Conservation (phyloP, 345 rosid species). For the Acer yangbiense region DNA sequence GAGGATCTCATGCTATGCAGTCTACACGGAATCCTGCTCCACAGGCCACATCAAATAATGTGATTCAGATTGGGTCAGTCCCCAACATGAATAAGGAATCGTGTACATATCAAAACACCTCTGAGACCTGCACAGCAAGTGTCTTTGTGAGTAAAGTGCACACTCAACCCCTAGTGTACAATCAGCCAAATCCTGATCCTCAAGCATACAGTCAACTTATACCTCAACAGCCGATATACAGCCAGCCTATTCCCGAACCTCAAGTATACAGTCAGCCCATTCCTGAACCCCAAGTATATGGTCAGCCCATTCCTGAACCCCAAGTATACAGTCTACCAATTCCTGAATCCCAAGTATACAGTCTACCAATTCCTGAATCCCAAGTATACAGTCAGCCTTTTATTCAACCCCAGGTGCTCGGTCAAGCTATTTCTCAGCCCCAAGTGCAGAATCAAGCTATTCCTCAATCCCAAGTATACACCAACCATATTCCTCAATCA, state of each 20-base stretch:
- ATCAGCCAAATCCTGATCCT: slow-evolving; percentile 24
- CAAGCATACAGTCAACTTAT: slow-evolving; percentile 8
- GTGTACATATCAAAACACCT: slow-evolving; percentile 18
- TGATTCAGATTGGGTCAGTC: slow-evolving; percentile 21
- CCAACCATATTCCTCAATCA: slow-evolving; percentile 22
- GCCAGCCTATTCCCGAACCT: not conserved
- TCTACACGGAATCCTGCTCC: slow-evolving; percentile 18
- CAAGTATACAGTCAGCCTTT: slow-evolving; percentile 4
- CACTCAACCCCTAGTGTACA: slow-evolving; percentile 22
- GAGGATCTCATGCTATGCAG: slow-evolving; percentile 19
- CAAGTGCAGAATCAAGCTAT: not conserved
- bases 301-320: slow-evolving; percentile 14
- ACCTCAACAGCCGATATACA: slow-evolving; percentile 8
- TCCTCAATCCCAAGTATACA: slow-evolving; percentile 10
- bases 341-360: slow-evolving; percentile 12
- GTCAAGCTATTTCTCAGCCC: slow-evolving; percentile 7
- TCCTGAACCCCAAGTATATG: slow-evolving; percentile 14
- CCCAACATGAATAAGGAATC: slow-evolving; percentile 23
- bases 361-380: slow-evolving; percentile 18
- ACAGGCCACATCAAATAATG: slow-evolving; percentile 18
- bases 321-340: slow-evolving; percentile 11
- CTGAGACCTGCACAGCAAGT: slow-evolving; percentile 17
- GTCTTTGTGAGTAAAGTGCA: slow-evolving; percentile 15
- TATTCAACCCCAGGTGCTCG: slow-evolving; percentile 7
- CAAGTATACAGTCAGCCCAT: not conserved